Base-by-base conservation (phyloP, 805 yeast genomes). In the Ogataea haglerorum region DNA sequence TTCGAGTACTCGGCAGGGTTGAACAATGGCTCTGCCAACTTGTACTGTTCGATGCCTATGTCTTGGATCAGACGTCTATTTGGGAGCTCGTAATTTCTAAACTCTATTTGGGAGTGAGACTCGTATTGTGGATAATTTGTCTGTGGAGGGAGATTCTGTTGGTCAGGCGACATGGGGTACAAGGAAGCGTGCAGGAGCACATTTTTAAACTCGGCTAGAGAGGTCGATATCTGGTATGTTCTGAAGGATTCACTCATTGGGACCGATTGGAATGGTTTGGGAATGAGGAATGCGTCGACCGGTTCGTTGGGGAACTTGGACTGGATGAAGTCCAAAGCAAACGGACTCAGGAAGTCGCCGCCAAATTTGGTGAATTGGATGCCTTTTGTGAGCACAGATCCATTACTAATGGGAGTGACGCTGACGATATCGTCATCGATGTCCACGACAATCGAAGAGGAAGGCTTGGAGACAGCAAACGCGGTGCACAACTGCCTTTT, bases 261-360 rank as follows among this genome's bases (percentile, higher is more conserved):
- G 48, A 50, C 6, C 34, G 43, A 17, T 59, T 58, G 54, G 28
- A 57, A 52, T 17, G 43, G 55, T 51, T 63, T 65, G 47, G 62
- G 66, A 22, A 60, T 36, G 27, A 73, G 57, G 42, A 60, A 56
- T 42, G 46, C 43, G 6, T 49, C 53, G 16, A 49, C 30, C 3
- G 58, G 64, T 13, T 58, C 60, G 12, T 58, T 58, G 34, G 67
- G 64, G 43, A 42, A 42, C 21, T 59, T 61, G 29, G 64, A 49
- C 42, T 67, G 62, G 46, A 72, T 70, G 52, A 65, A 75, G 36
- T 75, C 68, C 48, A 74, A 61, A 2, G 80, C 67, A 62, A 85
- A 86, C 37, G 77, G 69, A 58, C 82, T 85, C 40, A 85, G 60
- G 59, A 83, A 90, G 59, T 89, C 91, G 8, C 97, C 98, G 3